These are phyloP conservation scores for Physcia stellaris DNA, from an alignment of 495 filamentous ascomycete species.

Conservation along the genomic window DNA sequence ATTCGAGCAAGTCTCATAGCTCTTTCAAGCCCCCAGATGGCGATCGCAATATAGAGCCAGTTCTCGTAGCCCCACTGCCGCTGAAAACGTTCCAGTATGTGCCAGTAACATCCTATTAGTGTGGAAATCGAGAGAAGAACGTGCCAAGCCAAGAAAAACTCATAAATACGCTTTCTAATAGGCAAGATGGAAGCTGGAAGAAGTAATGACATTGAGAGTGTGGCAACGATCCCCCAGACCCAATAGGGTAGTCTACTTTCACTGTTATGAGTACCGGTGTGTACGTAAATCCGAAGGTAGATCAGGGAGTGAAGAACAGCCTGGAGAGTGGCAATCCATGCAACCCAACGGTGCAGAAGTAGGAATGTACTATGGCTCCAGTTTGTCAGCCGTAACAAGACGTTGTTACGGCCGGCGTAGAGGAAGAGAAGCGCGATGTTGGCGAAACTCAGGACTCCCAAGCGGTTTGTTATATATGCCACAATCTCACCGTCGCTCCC, in stretches of 20 bases:
- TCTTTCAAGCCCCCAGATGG: slow-evolving; percentile 33
- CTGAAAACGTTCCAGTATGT: slow-evolving; percentile 17
- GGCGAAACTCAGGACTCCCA: slow-evolving; percentile 31
- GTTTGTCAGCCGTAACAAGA: slow-evolving; percentile 39
- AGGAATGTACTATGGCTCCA: slow-evolving; percentile 42
- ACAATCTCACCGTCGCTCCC: slow-evolving; percentile 17
- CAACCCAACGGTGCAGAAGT: slow-evolving; percentile 42
- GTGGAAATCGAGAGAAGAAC: slow-evolving; percentile 34
- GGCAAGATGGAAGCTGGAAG: slow-evolving; percentile 23
- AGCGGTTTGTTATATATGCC: slow-evolving; percentile 27
- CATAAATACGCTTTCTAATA: slow-evolving; percentile 35
- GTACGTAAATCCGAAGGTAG: slow-evolving; percentile 17
- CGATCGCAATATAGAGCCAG: slow-evolving; percentile 30
- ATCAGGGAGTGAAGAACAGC: slow-evolving; percentile 32
- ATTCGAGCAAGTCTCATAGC: slow-evolving; percentile 19
- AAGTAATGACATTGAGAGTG: slow-evolving; percentile 12
- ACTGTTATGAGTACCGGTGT: slow-evolving; percentile 1
- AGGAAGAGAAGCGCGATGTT: slow-evolving; percentile 38
- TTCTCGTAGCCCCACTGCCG: slow-evolving; percentile 24
- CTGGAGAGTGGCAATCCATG: slow-evolving; percentile 37
- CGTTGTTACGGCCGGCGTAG: slow-evolving; percentile 41
- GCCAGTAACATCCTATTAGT: slow-evolving; percentile 30
- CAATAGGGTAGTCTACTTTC: slow-evolving; percentile 20
- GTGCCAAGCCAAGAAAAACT: slow-evolving; percentile 40
- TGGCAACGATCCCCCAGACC: slow-evolving; percentile 25